Conservation (phyloP, 2,329 filamentous ascomycete genomes). For the Diaporthe amygdali region DNA sequence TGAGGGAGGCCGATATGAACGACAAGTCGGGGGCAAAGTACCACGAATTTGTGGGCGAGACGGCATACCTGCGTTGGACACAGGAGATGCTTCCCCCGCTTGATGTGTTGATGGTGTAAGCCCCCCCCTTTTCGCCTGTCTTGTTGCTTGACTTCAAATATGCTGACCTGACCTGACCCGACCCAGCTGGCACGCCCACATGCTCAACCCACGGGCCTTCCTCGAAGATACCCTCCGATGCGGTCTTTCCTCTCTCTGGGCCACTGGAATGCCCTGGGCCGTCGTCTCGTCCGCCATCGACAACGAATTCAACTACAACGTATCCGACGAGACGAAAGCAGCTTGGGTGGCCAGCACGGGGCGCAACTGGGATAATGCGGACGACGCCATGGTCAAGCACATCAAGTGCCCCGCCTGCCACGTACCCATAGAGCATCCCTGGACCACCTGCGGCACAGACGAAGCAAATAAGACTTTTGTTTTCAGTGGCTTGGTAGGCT, state of each 20-base stretch:
- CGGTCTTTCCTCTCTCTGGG: constrained; percentile 62
- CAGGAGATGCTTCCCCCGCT: constrained; percentile 59
- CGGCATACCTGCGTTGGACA: constrained; percentile 40
- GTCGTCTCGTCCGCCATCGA: constrained; percentile 64
- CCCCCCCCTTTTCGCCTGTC: not conserved
- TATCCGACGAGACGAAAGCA: constrained; percentile 46
- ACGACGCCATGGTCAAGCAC: constrained; percentile 53
- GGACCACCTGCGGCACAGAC: constrained; percentile 59
- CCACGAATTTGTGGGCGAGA: constrained; percentile 37
- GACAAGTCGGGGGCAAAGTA: constrained; percentile 33
- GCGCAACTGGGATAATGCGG: constrained; percentile 63
- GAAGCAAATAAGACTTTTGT: constrained; percentile 39
- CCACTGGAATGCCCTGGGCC: constrained; percentile 69
- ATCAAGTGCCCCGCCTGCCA: constrained; percentile 63
- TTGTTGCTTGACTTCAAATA: not conserved
- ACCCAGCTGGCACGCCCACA: constrained; percentile 65
- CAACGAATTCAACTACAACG: constrained; percentile 60
- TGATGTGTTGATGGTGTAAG: constrained; percentile 47
- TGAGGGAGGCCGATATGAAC: constrained; percentile 44
- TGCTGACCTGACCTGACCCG: constrained; percentile 6
- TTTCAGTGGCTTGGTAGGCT: constrained; percentile 45
- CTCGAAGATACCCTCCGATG: constrained; percentile 74
- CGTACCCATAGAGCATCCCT: constrained; percentile 51
- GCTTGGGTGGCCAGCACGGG: constrained; percentile 55
- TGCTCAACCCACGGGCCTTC: constrained; percentile 77